Evolutionary conservation across 768 basidiomycete species (phyloP).

Genomic region (Pulveroboletus sp.): DNA sequence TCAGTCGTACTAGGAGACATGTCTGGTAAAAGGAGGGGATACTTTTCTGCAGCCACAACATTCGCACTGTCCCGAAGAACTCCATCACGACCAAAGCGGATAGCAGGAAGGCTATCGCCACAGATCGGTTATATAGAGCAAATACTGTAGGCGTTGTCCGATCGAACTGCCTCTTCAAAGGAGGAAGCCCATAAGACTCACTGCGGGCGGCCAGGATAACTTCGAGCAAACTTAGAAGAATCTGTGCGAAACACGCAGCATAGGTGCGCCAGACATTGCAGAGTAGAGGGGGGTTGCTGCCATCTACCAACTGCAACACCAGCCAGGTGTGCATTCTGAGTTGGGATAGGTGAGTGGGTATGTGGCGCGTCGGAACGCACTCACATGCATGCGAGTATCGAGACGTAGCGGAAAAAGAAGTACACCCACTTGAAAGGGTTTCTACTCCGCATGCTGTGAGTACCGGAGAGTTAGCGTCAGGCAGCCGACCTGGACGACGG

Average conservation of each 20-base stretch:
- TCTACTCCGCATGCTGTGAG: neutral
- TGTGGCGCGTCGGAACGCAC: neutral
- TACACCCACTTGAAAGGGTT: neutral
- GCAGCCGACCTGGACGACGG: neutral
- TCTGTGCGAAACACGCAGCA: neutral
- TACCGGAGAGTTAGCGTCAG: neutral
- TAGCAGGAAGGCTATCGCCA: slow-evolving; percentile 6
- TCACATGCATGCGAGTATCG: slow-evolving; percentile 21
- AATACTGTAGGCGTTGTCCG: slow-evolving; percentile 8
- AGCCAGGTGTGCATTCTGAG: slow-evolving; percentile 13
- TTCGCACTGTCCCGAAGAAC: neutral
- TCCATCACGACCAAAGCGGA: slow-evolving; percentile 4
- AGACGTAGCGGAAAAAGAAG: neutral
- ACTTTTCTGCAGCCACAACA: neutral
- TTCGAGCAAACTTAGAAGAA: slow-evolving; percentile 11
- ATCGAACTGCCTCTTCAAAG: neutral
- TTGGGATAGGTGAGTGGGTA: neutral
- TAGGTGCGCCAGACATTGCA: slow-evolving; percentile 14
- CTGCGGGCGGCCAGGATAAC: slow-evolving; percentile 15
- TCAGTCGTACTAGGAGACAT: slow-evolving; percentile 7
- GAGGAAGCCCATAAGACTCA: neutral
- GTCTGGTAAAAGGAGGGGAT: neutral
- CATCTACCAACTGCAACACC: slow-evolving; percentile 4
- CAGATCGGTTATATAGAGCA: slow-evolving; percentile 19
- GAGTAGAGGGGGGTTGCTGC: slow-evolving; percentile 6